A percentile compares a stretch with the other conserved stretches of the same genome.
Evolutionary conservation across 352 stramenopile genomes (phyloP).

Genomic region (Phytophthora podocarpi): DNA sequence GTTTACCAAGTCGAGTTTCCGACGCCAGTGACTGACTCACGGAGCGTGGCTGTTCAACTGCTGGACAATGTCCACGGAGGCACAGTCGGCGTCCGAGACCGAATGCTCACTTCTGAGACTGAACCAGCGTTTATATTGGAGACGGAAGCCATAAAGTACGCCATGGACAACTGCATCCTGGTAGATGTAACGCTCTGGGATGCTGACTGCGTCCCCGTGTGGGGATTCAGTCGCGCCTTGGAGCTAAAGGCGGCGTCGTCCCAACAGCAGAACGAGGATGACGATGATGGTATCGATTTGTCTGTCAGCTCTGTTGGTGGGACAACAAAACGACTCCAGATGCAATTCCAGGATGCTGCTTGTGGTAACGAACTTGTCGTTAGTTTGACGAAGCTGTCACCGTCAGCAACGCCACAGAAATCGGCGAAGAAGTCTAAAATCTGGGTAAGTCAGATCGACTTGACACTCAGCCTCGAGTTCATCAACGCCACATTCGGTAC

Average conservation of each 20-base stretch:
- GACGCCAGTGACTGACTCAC: not conserved
- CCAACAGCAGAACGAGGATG: conserved; percentile 12
- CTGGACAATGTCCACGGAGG: conserved; percentile 42
- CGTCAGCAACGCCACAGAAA: conserved; percentile 32
- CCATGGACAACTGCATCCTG: conserved; percentile 44
- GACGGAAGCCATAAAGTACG: conserved; percentile 50
- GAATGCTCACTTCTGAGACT: conserved; percentile 34
- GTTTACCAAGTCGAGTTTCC: conserved; percentile 51
- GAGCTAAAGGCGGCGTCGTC: conserved; percentile 10
- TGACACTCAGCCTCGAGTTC: conserved; percentile 49
- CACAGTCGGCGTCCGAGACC: conserved; percentile 41
- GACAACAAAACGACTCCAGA: conserved; percentile 11
- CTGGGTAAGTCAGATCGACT: conserved; percentile 40
- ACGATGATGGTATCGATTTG: conserved; percentile 15
- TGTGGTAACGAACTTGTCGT: conserved; percentile 37
- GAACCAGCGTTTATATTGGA: conserved; percentile 30
- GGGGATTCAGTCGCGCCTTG: conserved; percentile 45
- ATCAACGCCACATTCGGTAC: conserved; percentile 60
- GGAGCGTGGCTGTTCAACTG: conserved; percentile 23
- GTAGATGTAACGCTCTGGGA: conserved; percentile 71
- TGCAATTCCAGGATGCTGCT: conserved; percentile 33
- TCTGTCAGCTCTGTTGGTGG: conserved; percentile 20
- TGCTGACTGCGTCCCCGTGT: conserved; percentile 49
- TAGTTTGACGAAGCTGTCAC: conserved; percentile 19
- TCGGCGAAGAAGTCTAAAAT: conserved; percentile 13